Evolutionary conservation across 2,329 filamentous ascomycete genomes (phyloP), one percentile per base, ranked within the genome.

Genomic region (Penicillium sp.): DNA sequence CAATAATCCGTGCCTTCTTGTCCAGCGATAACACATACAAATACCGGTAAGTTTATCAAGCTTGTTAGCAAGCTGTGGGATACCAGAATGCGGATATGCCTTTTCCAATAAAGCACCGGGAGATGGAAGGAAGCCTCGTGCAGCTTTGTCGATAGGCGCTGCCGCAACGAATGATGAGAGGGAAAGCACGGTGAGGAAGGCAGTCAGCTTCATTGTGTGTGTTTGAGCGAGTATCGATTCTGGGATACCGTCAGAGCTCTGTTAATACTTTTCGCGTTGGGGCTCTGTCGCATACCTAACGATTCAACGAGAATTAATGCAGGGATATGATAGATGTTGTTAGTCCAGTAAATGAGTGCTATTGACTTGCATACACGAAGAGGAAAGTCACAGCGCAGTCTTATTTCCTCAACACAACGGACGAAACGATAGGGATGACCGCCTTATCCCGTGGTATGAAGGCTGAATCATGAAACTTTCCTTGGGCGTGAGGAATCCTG

Each of bases 31-130:
- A 37, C 9, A 53, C 59, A 41, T 58, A 61, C 61, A 63, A 43
- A 63, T 33, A 21, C 29, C 29, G 9, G 26, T 43, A 8, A 29
- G 51, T 33, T 11, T 63, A 45, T 55, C 57, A 26, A 64, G 11
- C 47, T 62, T 57, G 2, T 45, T 37, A 3, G 49, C 41, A 19
- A 64, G 29, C 39, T 24, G 46, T 3, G 62, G 60, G 37, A 63
- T 52, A 10, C 62, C 63, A 1, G 60, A 64, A 41, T 54, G n/a
- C 19, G 63, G 62, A 22, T 55, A 60, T 48, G 64, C 52, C 48
- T 27, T 57, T 9, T 65, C 58, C 14, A 65, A 22, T 3, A 54
- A 5, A 14, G 57, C 48, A 50, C 56, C 57, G 2, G 63, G 57
- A 16, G 54, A 50, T 22, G 63, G 63, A 22, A 63, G 53, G 4